Base-by-base conservation (phyloP, 2,329 filamentous ascomycete species). In the Magnaporthiopsis incrustans region DNA sequence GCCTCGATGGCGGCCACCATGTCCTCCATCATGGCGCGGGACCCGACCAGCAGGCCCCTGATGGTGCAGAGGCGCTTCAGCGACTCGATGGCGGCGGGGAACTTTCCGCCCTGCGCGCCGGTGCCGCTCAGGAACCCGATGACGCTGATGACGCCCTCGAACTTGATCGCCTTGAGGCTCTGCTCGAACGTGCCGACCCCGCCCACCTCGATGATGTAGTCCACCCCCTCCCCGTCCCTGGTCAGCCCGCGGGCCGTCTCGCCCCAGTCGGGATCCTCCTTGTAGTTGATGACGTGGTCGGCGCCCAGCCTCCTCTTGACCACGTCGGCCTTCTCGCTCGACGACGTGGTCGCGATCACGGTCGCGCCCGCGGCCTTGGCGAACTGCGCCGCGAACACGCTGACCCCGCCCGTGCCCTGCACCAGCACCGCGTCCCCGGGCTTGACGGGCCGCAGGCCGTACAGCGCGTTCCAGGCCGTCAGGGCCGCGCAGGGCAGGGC, bases 371-470 rank as follows among this genome's bases (percentile, higher is more conserved):
- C 78, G 0, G 82, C 81, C 65, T 73, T 69, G 56, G 76, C 77
- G 61, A 78, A 73, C 72, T 83, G 87, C n/a, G 89, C 73, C 4
- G 82, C 87, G 65, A 89, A 89, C 66, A 89, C 79, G 67, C 81
- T 84, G 10, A 90, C 88, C 65, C 88, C 88, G 26, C 88, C 88
- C 0, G 87, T 90, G n/a, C 88, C 88, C 73, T 90, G 86, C 1
- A 86, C 86, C 44, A 91, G 78, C 3, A 91, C 86, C 69, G 73
- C 79, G 66, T 83, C 74, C 4, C 85, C 86, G 0, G 84, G 81
- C 69, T 79, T 77, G 65, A 88, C 67, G 30, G 77, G 76, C 68
- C 74, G 74, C 35, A 86, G 69, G 2, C 87, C 87, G 68, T 84
- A 88, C 15, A 89, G 77, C 2, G 84, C 83, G 70, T 89, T 89